Conservation (phyloP, 352 stramenopile genomes). For the Globisporangium viniferum region DNA sequence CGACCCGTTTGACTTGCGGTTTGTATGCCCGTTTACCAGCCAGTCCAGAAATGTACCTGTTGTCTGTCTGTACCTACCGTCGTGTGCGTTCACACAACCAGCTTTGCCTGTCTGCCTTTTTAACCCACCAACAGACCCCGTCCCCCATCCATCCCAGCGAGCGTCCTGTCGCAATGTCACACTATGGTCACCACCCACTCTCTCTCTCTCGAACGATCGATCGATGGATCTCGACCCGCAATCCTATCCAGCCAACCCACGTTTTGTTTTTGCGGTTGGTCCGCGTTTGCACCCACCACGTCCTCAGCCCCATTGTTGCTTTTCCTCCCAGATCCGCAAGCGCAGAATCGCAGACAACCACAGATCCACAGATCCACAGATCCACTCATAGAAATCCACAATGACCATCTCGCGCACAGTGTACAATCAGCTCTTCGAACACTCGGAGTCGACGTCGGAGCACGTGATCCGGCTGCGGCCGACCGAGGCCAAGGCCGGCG, state of each 20-base stretch:
- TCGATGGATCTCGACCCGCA: too few relatives aligned
- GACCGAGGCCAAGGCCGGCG: constrained; percentile 75
- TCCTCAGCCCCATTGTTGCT: constrained; percentile 12
- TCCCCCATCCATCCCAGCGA: neutral
- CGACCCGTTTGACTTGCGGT: neutral
- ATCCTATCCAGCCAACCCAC: neutral
- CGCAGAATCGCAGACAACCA: neutral
- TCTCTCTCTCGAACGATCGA: constrained; percentile 12
- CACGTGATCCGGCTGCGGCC: constrained; percentile 76
- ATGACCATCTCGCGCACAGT: constrained; percentile 82
- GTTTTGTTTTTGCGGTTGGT: too few relatives aligned
- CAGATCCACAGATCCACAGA: neutral
- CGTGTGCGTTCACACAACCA: neutral
- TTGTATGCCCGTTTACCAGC: constrained; percentile 11
- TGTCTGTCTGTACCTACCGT: neutral
- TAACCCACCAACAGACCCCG: neutral
- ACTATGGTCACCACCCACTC: constrained; percentile 7
- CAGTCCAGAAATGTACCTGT: neutral
- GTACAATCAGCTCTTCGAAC: constrained; percentile 84
- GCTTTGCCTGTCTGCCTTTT: neutral
- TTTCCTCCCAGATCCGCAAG: constrained; percentile 8
- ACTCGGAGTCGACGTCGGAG: constrained; percentile 30
- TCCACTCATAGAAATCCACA: neutral
- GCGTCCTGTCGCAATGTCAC: constrained; percentile 13
- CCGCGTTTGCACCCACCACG: neutral